A percentile compares a stretch with the other conserved stretches of the same genome.
Conservation (phyloP, 805 yeast species). For the Candida arabinofermentans region DNA sequence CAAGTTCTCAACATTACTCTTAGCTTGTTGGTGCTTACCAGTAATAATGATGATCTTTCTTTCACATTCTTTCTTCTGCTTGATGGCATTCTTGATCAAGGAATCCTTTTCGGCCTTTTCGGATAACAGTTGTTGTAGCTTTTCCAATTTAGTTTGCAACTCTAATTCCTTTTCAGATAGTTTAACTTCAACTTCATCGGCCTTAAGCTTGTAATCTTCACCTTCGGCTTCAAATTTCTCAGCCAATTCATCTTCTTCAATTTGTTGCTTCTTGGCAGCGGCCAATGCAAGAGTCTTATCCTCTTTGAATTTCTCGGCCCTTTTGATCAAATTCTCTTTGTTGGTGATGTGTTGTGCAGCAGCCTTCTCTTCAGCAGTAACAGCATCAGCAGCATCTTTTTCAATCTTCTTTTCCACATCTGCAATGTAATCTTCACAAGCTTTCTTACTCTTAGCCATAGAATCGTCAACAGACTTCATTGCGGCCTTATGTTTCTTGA, state of each 20-base stretch:
- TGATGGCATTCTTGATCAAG: conserved; percentile 20
- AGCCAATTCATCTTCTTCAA: conserved; percentile 25
- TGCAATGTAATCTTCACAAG: conserved; percentile 37
- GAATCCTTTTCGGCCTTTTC: conserved; percentile 38
- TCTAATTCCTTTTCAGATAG: conserved; percentile 40
- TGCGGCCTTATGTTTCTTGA: conserved; percentile 19
- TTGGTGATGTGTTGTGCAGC: conserved; percentile 42
- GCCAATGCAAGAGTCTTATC: conserved; percentile 26
- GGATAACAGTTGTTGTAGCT: conserved; percentile 38
- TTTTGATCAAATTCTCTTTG: conserved; percentile 38
- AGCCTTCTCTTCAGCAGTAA: conserved; percentile 43
- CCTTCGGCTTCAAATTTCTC: conserved; percentile 38
- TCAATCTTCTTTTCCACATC: conserved; percentile 40
- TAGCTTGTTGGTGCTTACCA: conserved; percentile 34
- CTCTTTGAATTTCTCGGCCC: conserved; percentile 42
- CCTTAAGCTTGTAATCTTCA: conserved; percentile 33
- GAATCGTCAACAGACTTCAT: conserved; percentile 22
- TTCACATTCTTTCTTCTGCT: conserved; percentile 39
- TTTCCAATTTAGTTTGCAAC: conserved; percentile 25
- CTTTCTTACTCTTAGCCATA: conserved; percentile 27
- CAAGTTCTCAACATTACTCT: conserved; percentile 36
- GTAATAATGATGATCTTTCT: conserved; percentile 31
- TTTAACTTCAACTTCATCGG: conserved; percentile 35
- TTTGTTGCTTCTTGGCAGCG: conserved; percentile 27
- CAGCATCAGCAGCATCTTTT: conserved; percentile 41